Base-by-base conservation (phyloP, 768 basidiomycete species). In the Dioszegia aurantiaca region DNA sequence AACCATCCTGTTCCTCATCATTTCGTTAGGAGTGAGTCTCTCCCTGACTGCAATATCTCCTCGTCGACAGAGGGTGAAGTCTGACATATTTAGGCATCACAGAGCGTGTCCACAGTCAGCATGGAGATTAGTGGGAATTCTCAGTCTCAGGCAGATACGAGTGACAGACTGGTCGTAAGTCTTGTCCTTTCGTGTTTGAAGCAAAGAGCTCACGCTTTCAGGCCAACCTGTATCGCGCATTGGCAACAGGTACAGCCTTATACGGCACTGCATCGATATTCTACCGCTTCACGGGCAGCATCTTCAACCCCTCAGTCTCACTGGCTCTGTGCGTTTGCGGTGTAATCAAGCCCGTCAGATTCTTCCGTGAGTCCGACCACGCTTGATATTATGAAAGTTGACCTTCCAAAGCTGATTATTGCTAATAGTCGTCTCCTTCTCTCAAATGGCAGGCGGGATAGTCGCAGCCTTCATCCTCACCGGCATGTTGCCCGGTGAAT, bases 251-350 rank as follows among this genome's bases (percentile, higher is more conserved):
- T 44, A 47, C 72, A 39, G 63, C 67, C 16, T 61, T 75, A 6
- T 70, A 68, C 46, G 70, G 69, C 6, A 67, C 63, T 24, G 64
- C 71, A 10, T 65, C 64, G 33, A 69, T 75, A 28, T 75, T 75
- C 61, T 75, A 72, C 57, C 63, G 73, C 28, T 72, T 72, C 59
- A 75, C 73, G 10, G 73, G 73, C 26, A 58, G 62, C 59, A 68
- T 68, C 67, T 74, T 69, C 68, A 69, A 72, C 52, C 70, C 70
- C 3, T 67, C 65, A 28, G 70, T 72, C n/a, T 64, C 67, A 6
- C 62, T 75, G 17, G 74, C 74, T 1, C 44, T 75, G n/a, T 59
- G 58, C 39, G 48, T 71, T 4, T 59, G 66, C 44, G 69, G 74
- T 9, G 74, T 67, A 5, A 64, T 75, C 53, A 71, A 65, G 39